Percentiles rank a stretch among this genome's conserved stretches.
These are phyloP conservation scores for Dioszegia aurantiaca DNA, from an alignment of 768 basidiomycete species.

Conservation along the genomic window DNA sequence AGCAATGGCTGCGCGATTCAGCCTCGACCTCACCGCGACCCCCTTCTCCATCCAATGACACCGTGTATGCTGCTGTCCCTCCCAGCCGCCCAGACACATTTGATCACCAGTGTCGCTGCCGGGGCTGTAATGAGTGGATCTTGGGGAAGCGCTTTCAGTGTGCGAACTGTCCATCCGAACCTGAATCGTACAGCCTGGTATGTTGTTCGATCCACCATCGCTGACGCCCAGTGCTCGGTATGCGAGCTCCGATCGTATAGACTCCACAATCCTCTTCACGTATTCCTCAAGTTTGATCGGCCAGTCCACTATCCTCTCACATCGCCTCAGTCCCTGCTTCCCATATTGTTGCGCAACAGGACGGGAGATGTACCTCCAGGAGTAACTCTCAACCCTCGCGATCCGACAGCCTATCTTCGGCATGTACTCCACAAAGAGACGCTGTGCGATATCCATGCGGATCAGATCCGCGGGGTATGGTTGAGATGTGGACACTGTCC, in stretches of 20 bases:
- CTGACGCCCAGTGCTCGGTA: conserved; percentile 62
- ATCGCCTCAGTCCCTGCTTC: conserved; percentile 64
- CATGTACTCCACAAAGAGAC: conserved; percentile 56
- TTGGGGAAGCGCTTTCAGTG: conserved; percentile 82
- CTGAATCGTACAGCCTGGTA: conserved; percentile 72
- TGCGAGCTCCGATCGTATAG: conserved; percentile 77
- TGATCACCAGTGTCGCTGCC: conserved; percentile 39
- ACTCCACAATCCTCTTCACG: conserved; percentile 76
- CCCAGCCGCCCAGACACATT: conserved; percentile 26
- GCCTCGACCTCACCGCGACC: conserved; percentile 53
- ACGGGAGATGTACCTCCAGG: conserved; percentile 26
- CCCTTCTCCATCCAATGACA: conserved; percentile 67
- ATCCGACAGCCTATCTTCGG: conserved; percentile 42
- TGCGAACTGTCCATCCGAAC: conserved; percentile 76
- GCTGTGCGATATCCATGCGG: conserved; percentile 82
- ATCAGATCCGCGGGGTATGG: conserved; percentile 80
- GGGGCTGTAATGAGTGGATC: conserved; percentile 56
- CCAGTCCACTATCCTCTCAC: conserved; percentile 67
- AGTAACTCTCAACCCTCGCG: conserved; percentile 13
- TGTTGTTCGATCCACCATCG: conserved; percentile 29
- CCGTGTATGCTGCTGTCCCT: conserved; percentile 57
- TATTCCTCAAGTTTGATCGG: conserved; percentile 82
- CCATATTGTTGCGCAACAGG: conserved; percentile 55
- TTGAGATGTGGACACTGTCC: conserved; percentile 84
- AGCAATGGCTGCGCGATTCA: conserved; percentile 66